A percentile compares a stretch with the other conserved stretches of the same genome.
phyloP scores from a whole-genome alignment of 768 basidiomycete genomes.

The Phylloporus sp. region DNA sequence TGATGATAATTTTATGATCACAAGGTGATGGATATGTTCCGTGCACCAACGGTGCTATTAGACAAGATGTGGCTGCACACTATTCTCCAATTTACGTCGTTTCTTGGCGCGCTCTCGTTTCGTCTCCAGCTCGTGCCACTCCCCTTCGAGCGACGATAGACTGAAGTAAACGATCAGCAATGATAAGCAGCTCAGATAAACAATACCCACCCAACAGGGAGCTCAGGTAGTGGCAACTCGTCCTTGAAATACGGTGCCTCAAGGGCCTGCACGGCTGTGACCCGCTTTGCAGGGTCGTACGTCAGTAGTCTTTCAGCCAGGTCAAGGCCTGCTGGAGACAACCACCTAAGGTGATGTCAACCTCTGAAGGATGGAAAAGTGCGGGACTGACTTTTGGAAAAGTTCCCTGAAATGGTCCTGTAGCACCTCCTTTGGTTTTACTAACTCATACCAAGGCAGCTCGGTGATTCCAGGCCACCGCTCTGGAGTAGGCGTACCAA shows the following conservation, averaged over 20 bases:
- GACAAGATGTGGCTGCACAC: conserved; percentile 35
- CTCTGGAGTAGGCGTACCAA: conserved; percentile 82
- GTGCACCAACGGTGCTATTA: conserved; percentile 22
- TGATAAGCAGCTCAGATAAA: background rate
- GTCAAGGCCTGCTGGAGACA: conserved; percentile 82
- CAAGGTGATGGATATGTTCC: conserved; percentile 12
- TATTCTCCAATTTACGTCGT: conserved; percentile 60
- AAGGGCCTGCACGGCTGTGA: conserved; percentile 78
- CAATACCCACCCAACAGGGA: conserved; percentile 70
- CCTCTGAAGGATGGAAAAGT: background rate
- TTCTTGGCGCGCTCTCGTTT: conserved; percentile 88
- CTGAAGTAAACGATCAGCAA: conserved; percentile 37
- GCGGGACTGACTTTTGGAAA: conserved; percentile 71
- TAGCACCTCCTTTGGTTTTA: conserved; percentile 78
- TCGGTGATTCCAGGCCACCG: conserved; percentile 81
- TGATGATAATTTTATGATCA: conserved; percentile 3
- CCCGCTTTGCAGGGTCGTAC: conserved; percentile 76
- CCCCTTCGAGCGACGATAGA: conserved; percentile 78
- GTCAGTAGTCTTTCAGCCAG: conserved; percentile 78
- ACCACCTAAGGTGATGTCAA: conserved; percentile 52
- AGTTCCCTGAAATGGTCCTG: conserved; percentile 75
- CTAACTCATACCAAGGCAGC: conserved; percentile 98
- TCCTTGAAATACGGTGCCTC: conserved; percentile 77
- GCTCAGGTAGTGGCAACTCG: conserved; percentile 70
- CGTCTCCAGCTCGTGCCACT: conserved; percentile 97